Conservation (phyloP, 305 asterid species). For the Fraxinus floribunda region DNA sequence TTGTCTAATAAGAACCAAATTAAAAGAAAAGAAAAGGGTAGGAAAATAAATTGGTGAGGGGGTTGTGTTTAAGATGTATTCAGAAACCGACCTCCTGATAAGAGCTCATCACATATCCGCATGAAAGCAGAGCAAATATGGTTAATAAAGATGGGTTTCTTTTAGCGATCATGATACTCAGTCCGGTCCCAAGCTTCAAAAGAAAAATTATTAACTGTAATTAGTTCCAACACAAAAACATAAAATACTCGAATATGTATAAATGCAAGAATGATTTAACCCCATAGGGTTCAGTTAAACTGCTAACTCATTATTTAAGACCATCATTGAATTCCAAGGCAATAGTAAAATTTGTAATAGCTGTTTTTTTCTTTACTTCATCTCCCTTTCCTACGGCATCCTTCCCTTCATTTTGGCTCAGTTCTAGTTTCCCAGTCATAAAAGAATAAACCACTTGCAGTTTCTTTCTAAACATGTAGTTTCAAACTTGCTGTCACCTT, state of each 20-base stretch:
- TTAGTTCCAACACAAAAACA: constrained; percentile 27
- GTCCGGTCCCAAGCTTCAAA: constrained; percentile 94
- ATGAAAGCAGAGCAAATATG: constrained; percentile 78
- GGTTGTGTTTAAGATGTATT: constrained; percentile 13
- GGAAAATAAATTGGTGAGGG: neutral
- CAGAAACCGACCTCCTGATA: constrained; percentile 73
- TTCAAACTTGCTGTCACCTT: neutral
- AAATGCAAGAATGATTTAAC: constrained; percentile 13
- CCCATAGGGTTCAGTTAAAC: neutral
- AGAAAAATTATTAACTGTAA: constrained; percentile 25
- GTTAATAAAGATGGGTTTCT: constrained; percentile 82
- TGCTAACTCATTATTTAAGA: constrained; percentile 9
- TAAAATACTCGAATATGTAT: constrained; percentile 1
- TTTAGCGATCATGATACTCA: constrained; percentile 85
- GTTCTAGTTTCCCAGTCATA: neutral
- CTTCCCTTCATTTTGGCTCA: neutral
- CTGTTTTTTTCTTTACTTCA: neutral
- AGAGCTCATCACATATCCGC: constrained; percentile 92
- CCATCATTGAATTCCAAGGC: neutral
- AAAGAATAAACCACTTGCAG: neutral
- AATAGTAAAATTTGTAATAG: neutral
- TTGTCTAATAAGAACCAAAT: neutral
- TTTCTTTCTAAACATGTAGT: neutral
- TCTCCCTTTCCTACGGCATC: neutral
- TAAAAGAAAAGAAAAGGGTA: constrained; percentile 6